A percentile compares a stretch with the other conserved stretches of the same genome.
Evolutionary conservation across 192 early-diverging fungal genomes (phyloP).

Genomic region (Coemansia sp.): DNA sequence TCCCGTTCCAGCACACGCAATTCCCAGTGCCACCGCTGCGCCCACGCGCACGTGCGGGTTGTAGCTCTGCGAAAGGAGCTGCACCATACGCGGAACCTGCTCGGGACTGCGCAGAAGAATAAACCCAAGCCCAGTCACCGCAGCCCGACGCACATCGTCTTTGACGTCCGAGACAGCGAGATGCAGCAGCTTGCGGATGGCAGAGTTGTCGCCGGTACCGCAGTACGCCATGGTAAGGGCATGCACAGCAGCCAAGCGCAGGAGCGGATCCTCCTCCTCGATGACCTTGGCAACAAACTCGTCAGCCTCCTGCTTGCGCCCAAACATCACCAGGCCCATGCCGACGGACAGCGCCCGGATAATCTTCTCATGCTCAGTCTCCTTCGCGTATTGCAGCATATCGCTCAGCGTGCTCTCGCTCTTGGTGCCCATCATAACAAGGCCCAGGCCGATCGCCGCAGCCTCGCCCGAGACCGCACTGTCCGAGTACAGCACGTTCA

Average conservation of each 20-base stretch:
- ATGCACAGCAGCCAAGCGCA: slow-evolving; percentile 97
- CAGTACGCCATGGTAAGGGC: slow-evolving; percentile 97
- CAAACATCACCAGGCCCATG: slow-evolving; percentile 96
- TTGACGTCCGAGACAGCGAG: slow-evolving; percentile 98
- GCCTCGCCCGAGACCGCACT: slow-evolving; percentile 97
- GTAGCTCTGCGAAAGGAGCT: slow-evolving; percentile 95
- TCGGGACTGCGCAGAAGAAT: slow-evolving; percentile 87
- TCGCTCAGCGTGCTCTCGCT: slow-evolving; percentile 80
- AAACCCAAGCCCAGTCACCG: slow-evolving; percentile 96
- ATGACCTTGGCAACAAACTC: slow-evolving; percentile 79
- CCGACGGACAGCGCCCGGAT: slow-evolving; percentile 95
- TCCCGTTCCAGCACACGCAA: slow-evolving; percentile 96
- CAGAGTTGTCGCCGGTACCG: slow-evolving; percentile 97
- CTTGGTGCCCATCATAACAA: slow-evolving; percentile 95
- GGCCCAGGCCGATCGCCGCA: slow-evolving; percentile 92
- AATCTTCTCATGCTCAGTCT: slow-evolving; percentile 99
- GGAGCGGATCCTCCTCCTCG: slow-evolving; percentile 90
- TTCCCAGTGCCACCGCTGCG: slow-evolving; percentile 92
- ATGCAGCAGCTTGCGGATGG: slow-evolving; percentile 90
- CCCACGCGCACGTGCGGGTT: slow-evolving; percentile 99
- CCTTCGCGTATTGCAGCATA: slow-evolving; percentile 97
- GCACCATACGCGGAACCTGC: slow-evolving; percentile 98
- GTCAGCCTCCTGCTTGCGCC: slow-evolving; percentile 93
- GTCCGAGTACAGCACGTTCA: slow-evolving; percentile 86
- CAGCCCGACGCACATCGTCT: slow-evolving; percentile 99